Percentiles rank a stretch among this genome's conserved stretches.
Conservation (phyloP, 306 rosid species). For the Lathyrus aphaca region DNA sequence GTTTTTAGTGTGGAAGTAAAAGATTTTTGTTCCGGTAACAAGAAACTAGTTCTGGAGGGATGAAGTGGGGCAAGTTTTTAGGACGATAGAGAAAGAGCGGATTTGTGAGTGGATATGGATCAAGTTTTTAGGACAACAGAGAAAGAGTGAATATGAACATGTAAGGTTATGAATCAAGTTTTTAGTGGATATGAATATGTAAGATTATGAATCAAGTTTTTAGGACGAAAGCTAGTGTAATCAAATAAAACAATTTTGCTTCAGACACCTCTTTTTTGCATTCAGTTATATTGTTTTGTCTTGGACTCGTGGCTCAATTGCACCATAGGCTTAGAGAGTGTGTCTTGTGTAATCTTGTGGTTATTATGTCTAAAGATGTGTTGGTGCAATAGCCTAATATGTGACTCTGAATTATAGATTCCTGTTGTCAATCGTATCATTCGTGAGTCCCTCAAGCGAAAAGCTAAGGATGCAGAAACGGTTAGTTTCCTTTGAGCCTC, state of each 20-base stretch:
- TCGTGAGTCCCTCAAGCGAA: constrained; percentile 78
- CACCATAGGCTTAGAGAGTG: constrained; percentile 1
- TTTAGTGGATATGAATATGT: too few relatives aligned
- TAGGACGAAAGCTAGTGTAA: neutral
- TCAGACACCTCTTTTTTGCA: neutral
- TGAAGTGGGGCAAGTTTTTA: too few relatives aligned
- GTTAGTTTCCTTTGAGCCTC: constrained; percentile 50
- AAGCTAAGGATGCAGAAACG: constrained; percentile 78
- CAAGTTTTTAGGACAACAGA: too few relatives aligned
- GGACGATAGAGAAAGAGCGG: too few relatives aligned
- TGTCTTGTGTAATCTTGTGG: constrained; percentile 26
- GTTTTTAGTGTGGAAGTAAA: neutral
- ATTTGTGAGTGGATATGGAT: too few relatives aligned
- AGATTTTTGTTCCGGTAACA: too few relatives aligned
- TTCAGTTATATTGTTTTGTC: constrained; percentile 7
- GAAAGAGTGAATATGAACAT: too few relatives aligned
- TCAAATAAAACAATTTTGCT: neutral
- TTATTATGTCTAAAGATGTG: constrained; percentile 13
- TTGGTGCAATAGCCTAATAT: constrained; percentile 32
- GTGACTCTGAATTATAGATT: constrained; percentile 51
- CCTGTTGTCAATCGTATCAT: constrained; percentile 67
- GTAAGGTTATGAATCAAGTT: too few relatives aligned
- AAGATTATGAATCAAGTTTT: too few relatives aligned
- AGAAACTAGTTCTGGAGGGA: too few relatives aligned
- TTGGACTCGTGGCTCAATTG: constrained; percentile 16